A percentile compares a stretch with the other conserved stretches of the same genome.
Evolutionary conservation across 2,329 filamentous ascomycete genomes (phyloP).

Genomic region (Trichophyton schoenleinii): DNA sequence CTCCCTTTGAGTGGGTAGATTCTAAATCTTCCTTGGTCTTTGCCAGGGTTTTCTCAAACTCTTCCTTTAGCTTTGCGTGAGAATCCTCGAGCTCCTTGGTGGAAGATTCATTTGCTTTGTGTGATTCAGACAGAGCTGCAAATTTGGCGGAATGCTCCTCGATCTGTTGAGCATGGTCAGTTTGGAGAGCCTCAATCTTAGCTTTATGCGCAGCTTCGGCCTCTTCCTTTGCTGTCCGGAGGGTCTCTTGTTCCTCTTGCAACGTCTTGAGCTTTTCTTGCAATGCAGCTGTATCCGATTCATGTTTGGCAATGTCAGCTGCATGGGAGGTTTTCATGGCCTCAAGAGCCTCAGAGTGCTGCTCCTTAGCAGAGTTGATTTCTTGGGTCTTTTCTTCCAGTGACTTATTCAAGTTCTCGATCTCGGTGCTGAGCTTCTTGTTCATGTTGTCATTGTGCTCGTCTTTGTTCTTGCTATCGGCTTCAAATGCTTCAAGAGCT

Average conservation of each 20-base stretch:
- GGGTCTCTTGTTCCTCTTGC: constrained; percentile 13
- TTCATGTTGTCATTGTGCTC: constrained; percentile 24
- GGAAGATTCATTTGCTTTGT: constrained; percentile 21
- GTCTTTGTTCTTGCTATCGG: constrained; percentile 27
- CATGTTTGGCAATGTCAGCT: constrained; percentile 23
- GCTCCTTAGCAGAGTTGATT: constrained; percentile 20
- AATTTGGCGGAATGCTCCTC: constrained; percentile 21
- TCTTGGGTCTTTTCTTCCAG: constrained; percentile 25
- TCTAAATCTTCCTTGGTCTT: constrained; percentile 27
- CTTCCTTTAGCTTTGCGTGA: constrained; percentile 24
- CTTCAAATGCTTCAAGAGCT: constrained; percentile 26
- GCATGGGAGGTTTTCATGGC: constrained; percentile 25
- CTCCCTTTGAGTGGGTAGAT: constrained; percentile 27
- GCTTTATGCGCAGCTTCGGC: constrained; percentile 8
- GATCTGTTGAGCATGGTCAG: constrained; percentile 14
- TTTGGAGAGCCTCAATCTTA: constrained; percentile 12
- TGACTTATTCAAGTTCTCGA: constrained; percentile 22
- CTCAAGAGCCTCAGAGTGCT: constrained; percentile 24
- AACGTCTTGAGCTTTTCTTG: constrained; percentile 12
- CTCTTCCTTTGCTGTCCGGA: constrained; percentile 8
- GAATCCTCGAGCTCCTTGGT: constrained; percentile 25
- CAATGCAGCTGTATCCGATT: constrained; percentile 16
- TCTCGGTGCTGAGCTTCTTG: constrained; percentile 25
- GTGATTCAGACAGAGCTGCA: constrained; percentile 18
- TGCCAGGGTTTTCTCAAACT: constrained; percentile 25